phyloP scores from a whole-genome alignment of 305 asterid species.

The Solanum hybrid region DNA sequence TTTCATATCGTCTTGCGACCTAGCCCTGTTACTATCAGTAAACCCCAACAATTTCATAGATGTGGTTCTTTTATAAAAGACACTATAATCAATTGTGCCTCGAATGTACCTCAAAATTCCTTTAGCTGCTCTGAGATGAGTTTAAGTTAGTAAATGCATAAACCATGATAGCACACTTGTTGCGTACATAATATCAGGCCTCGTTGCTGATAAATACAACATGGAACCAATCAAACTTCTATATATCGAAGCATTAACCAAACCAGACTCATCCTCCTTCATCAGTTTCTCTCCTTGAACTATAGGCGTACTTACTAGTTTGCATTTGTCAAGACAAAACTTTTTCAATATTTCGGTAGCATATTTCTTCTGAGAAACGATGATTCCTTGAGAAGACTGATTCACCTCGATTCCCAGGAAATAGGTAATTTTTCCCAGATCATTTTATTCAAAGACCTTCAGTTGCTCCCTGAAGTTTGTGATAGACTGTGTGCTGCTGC shows the following conservation, averaged over 20 bases:
- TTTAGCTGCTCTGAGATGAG: not conserved
- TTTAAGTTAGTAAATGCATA: not conserved
- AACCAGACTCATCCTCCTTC: not conserved
- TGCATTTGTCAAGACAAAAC: not conserved
- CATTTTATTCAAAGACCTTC: not conserved
- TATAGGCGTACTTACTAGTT: not conserved
- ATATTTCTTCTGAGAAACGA: not conserved
- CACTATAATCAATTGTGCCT: not conserved
- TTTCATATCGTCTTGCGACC: not conserved
- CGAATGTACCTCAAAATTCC: not conserved
- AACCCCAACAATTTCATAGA: not conserved
- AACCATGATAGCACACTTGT: not conserved
- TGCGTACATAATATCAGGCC: not conserved
- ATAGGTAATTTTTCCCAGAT: not conserved
- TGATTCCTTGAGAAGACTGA: not conserved
- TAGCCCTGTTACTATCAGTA: too few relatives aligned
- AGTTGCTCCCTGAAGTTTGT: not conserved
- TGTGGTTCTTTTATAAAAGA: not conserved
- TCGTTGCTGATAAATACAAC: not conserved
- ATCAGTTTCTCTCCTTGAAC: not conserved
- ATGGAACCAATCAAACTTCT: not conserved
- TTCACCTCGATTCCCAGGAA: not conserved
- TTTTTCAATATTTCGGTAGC: not conserved
- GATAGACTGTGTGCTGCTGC: not conserved
- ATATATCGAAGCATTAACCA: not conserved